These are phyloP conservation scores for Daedaleopsis sinensis DNA, from an alignment of 768 basidiomycete genomes.

Conservation along the genomic window DNA sequence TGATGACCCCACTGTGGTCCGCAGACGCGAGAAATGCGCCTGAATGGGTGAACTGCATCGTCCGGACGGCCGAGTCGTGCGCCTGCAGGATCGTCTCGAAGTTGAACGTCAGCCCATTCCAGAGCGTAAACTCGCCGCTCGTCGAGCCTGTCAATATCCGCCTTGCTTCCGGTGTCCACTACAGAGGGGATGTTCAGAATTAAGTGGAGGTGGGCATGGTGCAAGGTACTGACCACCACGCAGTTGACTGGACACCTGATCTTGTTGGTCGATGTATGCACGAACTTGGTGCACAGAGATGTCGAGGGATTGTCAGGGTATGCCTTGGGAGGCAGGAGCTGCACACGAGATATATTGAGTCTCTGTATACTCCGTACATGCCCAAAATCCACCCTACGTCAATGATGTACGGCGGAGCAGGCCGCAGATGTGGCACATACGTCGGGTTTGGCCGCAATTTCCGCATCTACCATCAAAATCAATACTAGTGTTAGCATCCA, in stretches of 20 bases:
- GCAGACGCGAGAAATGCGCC: conserved; percentile 93
- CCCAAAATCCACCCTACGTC: conserved; percentile 59
- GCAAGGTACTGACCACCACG: conserved; percentile 69
- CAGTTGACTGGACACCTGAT: conserved; percentile 97
- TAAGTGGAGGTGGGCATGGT: background rate
- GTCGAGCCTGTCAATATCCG: conserved; percentile 94
- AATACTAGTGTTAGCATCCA: too few relatives aligned
- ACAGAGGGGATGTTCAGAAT: background rate
- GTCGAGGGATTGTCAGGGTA: conserved; percentile 91
- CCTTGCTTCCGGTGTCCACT: conserved; percentile 99
- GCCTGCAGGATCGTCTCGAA: conserved; percentile 99
- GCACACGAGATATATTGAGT: conserved; percentile 29
- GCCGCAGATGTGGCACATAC: conserved; percentile 78
- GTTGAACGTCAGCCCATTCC: conserved; percentile 99
- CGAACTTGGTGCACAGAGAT: conserved; percentile 94
- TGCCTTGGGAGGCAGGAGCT: conserved; percentile 94
- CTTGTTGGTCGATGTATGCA: conserved; percentile 99
- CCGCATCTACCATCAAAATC: conserved; percentile 43
- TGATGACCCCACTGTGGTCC: conserved; percentile 93
- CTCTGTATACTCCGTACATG: conserved; percentile 17
- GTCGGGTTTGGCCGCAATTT: conserved; percentile 80
- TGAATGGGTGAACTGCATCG: conserved; percentile 88
- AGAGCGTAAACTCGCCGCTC: conserved; percentile 96
- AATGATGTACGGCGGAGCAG: conserved; percentile 85
- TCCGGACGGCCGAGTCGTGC: conserved; percentile 92